These are phyloP conservation scores for Hypoxylon intermedium DNA, from an alignment of 495 filamentous ascomycete species.

Conservation along the genomic window DNA sequence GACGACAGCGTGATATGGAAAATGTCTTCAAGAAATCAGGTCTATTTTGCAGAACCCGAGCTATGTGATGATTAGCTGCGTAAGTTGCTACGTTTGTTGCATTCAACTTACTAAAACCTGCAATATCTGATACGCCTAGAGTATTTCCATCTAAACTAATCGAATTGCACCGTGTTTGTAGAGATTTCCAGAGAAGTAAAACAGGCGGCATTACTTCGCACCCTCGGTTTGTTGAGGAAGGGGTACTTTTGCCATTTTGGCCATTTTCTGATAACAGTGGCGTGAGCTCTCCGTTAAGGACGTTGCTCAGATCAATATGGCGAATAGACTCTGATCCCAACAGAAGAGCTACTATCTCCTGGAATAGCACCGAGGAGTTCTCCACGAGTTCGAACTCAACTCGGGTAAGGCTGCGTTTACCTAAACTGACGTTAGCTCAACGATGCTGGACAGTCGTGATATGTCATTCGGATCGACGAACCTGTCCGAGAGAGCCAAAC, in stretches of 20 bases:
- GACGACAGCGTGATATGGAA: constrained; percentile 78
- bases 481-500: constrained; percentile 43
- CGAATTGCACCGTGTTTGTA: constrained; percentile 80
- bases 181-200: constrained; percentile 74
- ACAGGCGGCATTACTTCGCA: constrained; percentile 83
- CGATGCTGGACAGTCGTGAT: neutral
- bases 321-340: constrained; percentile 54
- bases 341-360: constrained; percentile 57
- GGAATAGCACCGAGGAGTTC: constrained; percentile 50
- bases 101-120: constrained; percentile 54
- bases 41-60: constrained; percentile 35
- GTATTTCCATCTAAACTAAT: constrained; percentile 82
- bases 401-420: constrained; percentile 38
- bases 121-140: constrained; percentile 80
- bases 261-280: neutral
- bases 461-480: constrained; percentile 3
- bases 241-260: neutral
- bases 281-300: constrained; percentile 30
- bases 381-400: constrained; percentile 49
- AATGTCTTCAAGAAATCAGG: constrained; percentile 67
- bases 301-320: constrained; percentile 53
- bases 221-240: constrained; percentile 3
- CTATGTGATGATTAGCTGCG: constrained; percentile 20
- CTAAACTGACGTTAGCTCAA: constrained; percentile 17
- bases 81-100: neutral